phyloP scores from a whole-genome alignment of 2,329 filamentous ascomycete species.

The Trichoderma asperellum region DNA sequence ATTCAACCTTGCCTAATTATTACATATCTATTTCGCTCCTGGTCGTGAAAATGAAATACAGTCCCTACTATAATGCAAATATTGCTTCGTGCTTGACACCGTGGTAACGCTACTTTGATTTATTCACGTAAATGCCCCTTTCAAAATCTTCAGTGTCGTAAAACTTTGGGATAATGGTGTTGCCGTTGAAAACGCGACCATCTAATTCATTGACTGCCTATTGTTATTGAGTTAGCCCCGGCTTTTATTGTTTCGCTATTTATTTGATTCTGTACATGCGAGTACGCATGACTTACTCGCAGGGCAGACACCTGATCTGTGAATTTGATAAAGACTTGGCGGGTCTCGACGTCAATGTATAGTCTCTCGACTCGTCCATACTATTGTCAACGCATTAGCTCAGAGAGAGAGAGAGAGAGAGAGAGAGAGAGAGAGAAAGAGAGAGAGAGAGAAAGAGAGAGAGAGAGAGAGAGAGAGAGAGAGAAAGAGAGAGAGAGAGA shows the following conservation, averaged over 20 bases:
- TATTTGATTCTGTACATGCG: neutral
- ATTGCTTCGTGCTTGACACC: neutral
- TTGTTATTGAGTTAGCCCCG: conserved; percentile 21
- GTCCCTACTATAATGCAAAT: neutral
- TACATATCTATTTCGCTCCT: neutral
- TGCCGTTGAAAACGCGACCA: conserved; percentile 86
- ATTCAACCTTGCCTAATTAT: conserved; percentile 1
- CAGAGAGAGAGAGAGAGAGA: too few species aligned
- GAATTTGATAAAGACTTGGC: conserved; percentile 90
- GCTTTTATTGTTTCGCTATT: neutral
- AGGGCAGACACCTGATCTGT: conserved; percentile 82
- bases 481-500: too few species aligned
- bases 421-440: too few species aligned
- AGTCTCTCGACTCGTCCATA: conserved; percentile 84
- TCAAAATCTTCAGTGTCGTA: conserved; percentile 86
- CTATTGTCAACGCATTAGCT: conserved; percentile 44
- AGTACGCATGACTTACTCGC: conserved; percentile 61
- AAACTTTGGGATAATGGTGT: conserved; percentile 78
- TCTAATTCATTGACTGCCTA: conserved; percentile 89
- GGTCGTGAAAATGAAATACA: neutral
- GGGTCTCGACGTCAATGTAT: conserved; percentile 67
- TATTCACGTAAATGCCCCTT: conserved; percentile 55
- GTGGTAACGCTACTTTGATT: neutral
- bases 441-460: too few species aligned
- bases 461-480: too few species aligned